These are phyloP conservation scores for Tetradesmus lagerheimii DNA, from an alignment of 139 green algal species.

Conservation along the genomic window DNA sequence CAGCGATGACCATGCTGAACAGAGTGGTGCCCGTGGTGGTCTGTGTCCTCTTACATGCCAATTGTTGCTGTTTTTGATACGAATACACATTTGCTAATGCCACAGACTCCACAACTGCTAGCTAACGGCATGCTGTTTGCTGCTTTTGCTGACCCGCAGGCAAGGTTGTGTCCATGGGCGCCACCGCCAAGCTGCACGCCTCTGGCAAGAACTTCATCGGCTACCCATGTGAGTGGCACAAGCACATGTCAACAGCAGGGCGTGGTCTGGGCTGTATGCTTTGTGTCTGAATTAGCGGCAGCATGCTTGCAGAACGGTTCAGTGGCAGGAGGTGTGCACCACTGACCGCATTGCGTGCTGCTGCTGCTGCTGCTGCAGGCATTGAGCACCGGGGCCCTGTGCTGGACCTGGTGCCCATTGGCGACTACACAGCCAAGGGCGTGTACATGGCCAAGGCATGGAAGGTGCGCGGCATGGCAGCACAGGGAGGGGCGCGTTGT, in stretches of 20 bases:
- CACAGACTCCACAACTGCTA: too few relatives aligned
- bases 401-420: slow-evolving; percentile 9
- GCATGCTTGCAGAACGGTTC: too few relatives aligned
- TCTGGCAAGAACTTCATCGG: not conserved
- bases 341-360: not conserved
- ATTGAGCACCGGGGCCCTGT: slow-evolving; percentile 20
- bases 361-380: not conserved
- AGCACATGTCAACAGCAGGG: not conserved
- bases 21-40: too few relatives aligned
- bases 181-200: slow-evolving; percentile 20
- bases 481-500: too few relatives aligned
- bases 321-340: not conserved
- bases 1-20: too few relatives aligned
- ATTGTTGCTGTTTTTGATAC: too few relatives aligned
- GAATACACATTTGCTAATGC: too few relatives aligned
- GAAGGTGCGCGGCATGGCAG: not conserved
- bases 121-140: not conserved
- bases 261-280: not conserved
- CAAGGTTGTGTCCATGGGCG: slow-evolving; percentile 30
- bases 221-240: not conserved
- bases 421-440: slow-evolving; percentile 12
- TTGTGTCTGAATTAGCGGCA: too few relatives aligned
- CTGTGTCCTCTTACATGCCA: too few relatives aligned
- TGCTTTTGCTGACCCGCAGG: slow-evolving; percentile 2
- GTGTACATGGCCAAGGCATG: slow-evolving; percentile 36